A percentile compares a stretch with the other conserved stretches of the same genome.
These are phyloP conservation scores for Phytophthora idaei DNA, from an alignment of 352 stramenopile genomes.

Conservation along the genomic window DNA sequence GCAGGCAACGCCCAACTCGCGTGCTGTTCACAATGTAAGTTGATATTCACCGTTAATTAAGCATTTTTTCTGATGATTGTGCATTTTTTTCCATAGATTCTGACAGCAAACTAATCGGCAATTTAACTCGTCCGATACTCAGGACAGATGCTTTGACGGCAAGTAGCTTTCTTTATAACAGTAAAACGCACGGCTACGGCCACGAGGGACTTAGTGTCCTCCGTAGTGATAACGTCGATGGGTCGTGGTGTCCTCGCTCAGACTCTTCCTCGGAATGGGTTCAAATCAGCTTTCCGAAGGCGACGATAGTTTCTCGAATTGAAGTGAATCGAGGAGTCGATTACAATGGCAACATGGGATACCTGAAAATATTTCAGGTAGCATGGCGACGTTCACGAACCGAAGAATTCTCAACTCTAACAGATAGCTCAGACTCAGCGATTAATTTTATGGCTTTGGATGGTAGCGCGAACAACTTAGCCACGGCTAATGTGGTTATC, in stretches of 20 bases:
- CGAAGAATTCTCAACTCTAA: conserved; percentile 10
- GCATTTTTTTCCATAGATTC: conserved; percentile 8
- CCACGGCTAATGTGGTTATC: conserved; percentile 13
- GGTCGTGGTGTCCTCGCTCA: conserved; percentile 50
- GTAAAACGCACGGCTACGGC: conserved; percentile 49
- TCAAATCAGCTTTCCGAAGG: conserved; percentile 44
- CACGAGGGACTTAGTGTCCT: conserved; percentile 38
- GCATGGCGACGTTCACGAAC: conserved; percentile 13
- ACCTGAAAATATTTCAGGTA: conserved; percentile 22
- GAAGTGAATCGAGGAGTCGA: conserved; percentile 32
- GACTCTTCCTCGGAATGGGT: conserved; percentile 42
- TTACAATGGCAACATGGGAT: conserved; percentile 20
- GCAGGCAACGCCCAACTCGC: conserved; percentile 33
- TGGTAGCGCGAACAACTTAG: not conserved
- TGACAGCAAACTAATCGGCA: conserved; percentile 28
- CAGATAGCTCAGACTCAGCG: not conserved
- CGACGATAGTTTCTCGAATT: conserved; percentile 47
- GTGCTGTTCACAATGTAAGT: conserved; percentile 51
- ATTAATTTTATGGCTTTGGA: conserved; percentile 14
- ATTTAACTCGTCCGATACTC: conserved; percentile 10
- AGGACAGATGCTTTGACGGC: conserved; percentile 17
- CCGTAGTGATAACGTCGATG: conserved; percentile 23
- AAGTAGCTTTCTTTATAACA: conserved; percentile 43
- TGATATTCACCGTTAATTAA: conserved; percentile 14
- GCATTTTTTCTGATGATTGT: not conserved